Percentiles rank a stretch among this genome's conserved stretches.
These are phyloP conservation scores for Komagataella pseudopastoris DNA, from an alignment of 805 yeast genomes.

Conservation along the genomic window DNA sequence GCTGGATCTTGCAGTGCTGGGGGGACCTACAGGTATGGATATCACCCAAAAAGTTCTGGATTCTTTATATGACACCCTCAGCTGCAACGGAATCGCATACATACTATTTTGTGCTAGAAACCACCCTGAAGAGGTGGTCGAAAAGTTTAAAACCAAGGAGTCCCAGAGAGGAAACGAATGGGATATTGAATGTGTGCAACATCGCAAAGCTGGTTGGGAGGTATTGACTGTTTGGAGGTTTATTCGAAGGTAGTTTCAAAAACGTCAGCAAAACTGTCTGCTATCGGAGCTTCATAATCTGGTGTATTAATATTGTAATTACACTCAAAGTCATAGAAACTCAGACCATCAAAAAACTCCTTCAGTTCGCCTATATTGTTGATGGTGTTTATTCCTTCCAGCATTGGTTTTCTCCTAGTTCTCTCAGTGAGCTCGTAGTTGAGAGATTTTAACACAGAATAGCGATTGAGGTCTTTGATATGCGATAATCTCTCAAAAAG, in stretches of 20 bases:
- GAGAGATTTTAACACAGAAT: background rate
- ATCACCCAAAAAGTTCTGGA: conserved; percentile 58
- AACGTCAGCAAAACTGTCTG: conserved; percentile 49
- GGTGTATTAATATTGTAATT: conserved; percentile 35
- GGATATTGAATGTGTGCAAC: conserved; percentile 36
- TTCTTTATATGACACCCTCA: conserved; percentile 35
- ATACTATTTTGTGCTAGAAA: conserved; percentile 88
- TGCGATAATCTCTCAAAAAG: conserved; percentile 19
- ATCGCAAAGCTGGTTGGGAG: conserved; percentile 93
- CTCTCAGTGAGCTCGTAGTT: background rate
- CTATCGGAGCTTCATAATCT: conserved; percentile 32
- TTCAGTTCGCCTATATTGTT: conserved; percentile 32
- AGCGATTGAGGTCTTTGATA: conserved; percentile 11
- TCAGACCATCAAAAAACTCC: conserved; percentile 51
- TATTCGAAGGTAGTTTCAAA: conserved; percentile 17
- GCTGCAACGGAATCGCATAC: conserved; percentile 62
- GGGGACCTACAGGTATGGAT: conserved; percentile 86
- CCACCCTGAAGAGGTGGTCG: conserved; percentile 50
- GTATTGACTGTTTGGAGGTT: conserved; percentile 68
- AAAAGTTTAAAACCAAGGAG: conserved; percentile 25
- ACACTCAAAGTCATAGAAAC: conserved; percentile 53
- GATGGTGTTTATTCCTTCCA: conserved; percentile 26
- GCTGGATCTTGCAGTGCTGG: conserved; percentile 83
- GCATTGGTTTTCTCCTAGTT: conserved; percentile 26
- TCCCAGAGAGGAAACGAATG: conserved; percentile 21